Base-by-base conservation (phyloP, 2,329 filamentous ascomycete genomes). In the Whalleya microplaca region DNA sequence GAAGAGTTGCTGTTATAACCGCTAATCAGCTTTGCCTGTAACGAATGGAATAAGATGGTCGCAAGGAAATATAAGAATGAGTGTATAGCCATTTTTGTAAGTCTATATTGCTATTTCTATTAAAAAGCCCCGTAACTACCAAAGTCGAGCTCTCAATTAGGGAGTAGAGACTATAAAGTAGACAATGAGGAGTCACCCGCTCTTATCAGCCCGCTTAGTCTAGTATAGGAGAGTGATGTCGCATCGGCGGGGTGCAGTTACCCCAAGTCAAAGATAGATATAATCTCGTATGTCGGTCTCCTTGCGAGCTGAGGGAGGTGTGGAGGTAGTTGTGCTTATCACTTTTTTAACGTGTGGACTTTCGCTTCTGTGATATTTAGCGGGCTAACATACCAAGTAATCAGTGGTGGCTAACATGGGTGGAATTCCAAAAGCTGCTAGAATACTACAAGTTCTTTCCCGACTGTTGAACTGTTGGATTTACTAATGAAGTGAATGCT, bases 81-180 rank as follows among this genome's bases (percentile, higher is more conserved):
- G 49, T 48, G 58, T 55, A 50, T 2, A 46, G 27, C 50, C 61
- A 64, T 64, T 3, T 51, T 14, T 52, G 45, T 9, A 8, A 21
- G 21, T 41, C 21, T 46, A 19, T 21, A 45, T 41, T 27, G 50
- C 27, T 12, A 23, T 56, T 20, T 12, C 20, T 42, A 50, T 48
- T 53, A 45, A 40, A 58, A 49, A 27, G 43, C 41, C 41, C 20
- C 14, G 19, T 23, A 47, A 12, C 21, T 5, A 29, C 27, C 5
- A 12, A 29, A n/a, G n/a, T n/a, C n/a, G n/a, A n/a, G n/a, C n/a
- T n/a, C n/a, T n/a, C n/a, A n/a, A n/a, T n/a, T n/a, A n/a, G 27
- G 27, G 27, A 29, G 12, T 29, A 29, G 5, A 6, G 27, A 29
- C 12, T 6, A 29, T 29, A 29, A 29, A 29, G 27, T 29, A 29